phyloP scores from a whole-genome alignment of 2,329 filamentous ascomycete species.

The Fusarium humuli region DNA sequence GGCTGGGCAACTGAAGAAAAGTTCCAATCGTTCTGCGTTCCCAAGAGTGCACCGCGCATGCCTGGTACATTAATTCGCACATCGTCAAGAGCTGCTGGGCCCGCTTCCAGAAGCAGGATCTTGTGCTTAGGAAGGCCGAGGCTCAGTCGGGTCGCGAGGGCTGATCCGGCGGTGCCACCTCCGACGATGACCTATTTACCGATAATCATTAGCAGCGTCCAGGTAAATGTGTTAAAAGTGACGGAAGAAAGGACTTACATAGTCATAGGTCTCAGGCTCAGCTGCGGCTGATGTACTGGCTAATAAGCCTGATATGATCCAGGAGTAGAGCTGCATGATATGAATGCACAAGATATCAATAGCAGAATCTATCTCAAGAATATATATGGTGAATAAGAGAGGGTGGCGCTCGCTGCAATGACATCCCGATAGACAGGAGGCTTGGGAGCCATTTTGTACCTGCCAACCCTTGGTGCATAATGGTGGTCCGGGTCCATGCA shows the following conservation, averaged over 20 bases:
- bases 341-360: accelerated
- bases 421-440: not conserved
- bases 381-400: too few relatives aligned
- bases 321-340: not conserved
- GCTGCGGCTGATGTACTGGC: not conserved
- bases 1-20: constrained; percentile 58
- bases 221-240: not conserved
- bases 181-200: constrained; percentile 48
- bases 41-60: constrained; percentile 47
- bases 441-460: not conserved
- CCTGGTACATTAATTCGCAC: constrained; percentile 50
- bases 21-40: constrained; percentile 54
- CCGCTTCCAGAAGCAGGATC: constrained; percentile 49
- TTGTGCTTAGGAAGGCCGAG: constrained; percentile 46
- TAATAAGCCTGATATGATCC: not conserved
- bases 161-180: constrained; percentile 51
- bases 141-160: constrained; percentile 50
- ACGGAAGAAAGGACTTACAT: not conserved
- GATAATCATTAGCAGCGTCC: not conserved
- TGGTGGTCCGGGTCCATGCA: not conserved
- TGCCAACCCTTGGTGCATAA: not conserved
- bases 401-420: not conserved
- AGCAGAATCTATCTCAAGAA: not conserved
- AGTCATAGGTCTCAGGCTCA: not conserved
- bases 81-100: constrained; percentile 46